Evolutionary conservation across 2,329 filamentous ascomycete species (phyloP).

Genomic region (Penicillium sp.): DNA sequence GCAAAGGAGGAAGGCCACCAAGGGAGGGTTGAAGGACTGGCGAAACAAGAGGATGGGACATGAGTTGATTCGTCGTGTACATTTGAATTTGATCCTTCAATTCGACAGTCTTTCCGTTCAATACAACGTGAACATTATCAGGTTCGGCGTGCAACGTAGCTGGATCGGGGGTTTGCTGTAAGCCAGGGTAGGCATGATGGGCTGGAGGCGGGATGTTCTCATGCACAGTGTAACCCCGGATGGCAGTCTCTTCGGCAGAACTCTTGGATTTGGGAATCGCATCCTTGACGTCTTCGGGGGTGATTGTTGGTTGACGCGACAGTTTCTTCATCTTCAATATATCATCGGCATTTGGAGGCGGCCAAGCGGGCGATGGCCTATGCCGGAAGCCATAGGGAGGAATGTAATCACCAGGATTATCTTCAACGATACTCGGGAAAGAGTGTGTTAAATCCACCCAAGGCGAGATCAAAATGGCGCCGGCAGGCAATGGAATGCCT

Average conservation of each 20-base stretch:
- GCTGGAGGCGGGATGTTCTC: slow-evolving; percentile 14
- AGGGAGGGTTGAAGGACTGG: slow-evolving; percentile 83
- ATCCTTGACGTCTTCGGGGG: slow-evolving; percentile 22
- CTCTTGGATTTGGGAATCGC: slow-evolving; percentile 17
- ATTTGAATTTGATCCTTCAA: slow-evolving; percentile 93
- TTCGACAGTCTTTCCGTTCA: slow-evolving; percentile 67
- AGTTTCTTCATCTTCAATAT: slow-evolving; percentile 48
- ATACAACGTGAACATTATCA: slow-evolving; percentile 58
- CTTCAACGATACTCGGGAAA: slow-evolving; percentile 78
- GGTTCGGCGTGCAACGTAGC: slow-evolving; percentile 19
- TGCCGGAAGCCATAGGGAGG: slow-evolving; percentile 85
- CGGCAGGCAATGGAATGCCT: slow-evolving; percentile 78
- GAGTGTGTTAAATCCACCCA: slow-evolving; percentile 97
- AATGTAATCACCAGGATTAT: slow-evolving; percentile 79
- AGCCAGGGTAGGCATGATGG: slow-evolving; percentile 23
- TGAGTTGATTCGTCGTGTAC: slow-evolving; percentile 75
- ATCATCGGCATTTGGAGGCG: slow-evolving; percentile 79
- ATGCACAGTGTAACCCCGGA: slow-evolving; percentile 29
- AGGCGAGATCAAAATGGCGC: slow-evolving; percentile 84
- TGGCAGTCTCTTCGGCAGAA: slow-evolving; percentile 32
- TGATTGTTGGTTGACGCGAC: slow-evolving; percentile 45
- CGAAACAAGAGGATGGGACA: slow-evolving; percentile 85
- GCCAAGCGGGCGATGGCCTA: slow-evolving; percentile 86
- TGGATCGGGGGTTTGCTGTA: slow-evolving; percentile 20
- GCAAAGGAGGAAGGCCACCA: slow-evolving; percentile 80